A percentile compares a stretch with the other conserved stretches of the same genome.
These are phyloP conservation scores for Amanita pallidorosea DNA, from an alignment of 768 basidiomycete species.

Conservation along the genomic window DNA sequence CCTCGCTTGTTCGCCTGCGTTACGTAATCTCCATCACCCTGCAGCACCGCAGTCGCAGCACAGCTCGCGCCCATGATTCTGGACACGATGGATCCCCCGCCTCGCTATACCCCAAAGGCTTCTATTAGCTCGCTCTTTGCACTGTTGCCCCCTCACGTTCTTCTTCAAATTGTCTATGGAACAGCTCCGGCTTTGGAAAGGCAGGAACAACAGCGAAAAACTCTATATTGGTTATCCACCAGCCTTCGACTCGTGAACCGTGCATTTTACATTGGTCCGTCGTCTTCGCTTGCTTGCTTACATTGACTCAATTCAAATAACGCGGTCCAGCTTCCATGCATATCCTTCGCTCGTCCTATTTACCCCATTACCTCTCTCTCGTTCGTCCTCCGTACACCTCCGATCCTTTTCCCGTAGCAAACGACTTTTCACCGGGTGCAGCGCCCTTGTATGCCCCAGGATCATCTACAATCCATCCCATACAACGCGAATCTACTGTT, in stretches of 20 bases:
- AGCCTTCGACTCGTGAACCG: conserved; percentile 56
- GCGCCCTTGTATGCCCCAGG: conserved; percentile 13
- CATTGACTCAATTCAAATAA: conserved; percentile 10
- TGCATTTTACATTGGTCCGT: conserved; percentile 55
- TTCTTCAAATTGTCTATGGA: conserved; percentile 56
- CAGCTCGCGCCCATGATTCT: conserved; percentile 3
- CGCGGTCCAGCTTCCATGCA: conserved; percentile 57
- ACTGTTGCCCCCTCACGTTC: conserved; percentile 47
- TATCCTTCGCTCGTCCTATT: conserved; percentile 65
- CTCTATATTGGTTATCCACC: conserved; percentile 59
- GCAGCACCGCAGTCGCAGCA: neutral
- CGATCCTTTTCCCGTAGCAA: conserved; percentile 58
- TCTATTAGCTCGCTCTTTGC: conserved; percentile 11
- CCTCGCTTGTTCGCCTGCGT: neutral
- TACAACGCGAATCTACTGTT: conserved; percentile 64
- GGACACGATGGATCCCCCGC: conserved; percentile 5
- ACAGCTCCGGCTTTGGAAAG: conserved; percentile 6
- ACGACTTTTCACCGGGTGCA: conserved; percentile 11
- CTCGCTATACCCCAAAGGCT: conserved; percentile 8
- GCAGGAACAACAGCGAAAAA: conserved; percentile 48
- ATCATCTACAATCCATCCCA: conserved; percentile 23
- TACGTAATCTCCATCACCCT: neutral
- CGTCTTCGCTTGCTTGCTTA: neutral
- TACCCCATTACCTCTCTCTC: conserved; percentile 51
- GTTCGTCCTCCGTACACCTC: conserved; percentile 63